phyloP scores from a whole-genome alignment of 2,329 filamentous ascomycete genomes.

The Exophiala spinifera region DNA sequence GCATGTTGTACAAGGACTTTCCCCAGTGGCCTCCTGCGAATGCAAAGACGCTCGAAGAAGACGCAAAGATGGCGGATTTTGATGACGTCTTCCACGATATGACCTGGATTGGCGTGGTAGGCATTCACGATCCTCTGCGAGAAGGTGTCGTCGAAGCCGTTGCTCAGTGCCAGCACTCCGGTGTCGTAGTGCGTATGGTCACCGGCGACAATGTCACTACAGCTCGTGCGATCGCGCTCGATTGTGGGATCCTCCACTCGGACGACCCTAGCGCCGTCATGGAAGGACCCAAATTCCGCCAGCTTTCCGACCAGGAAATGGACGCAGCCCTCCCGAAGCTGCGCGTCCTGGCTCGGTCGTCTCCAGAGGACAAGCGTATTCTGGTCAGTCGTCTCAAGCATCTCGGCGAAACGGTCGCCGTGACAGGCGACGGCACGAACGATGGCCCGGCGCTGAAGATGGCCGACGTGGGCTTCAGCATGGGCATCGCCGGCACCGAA shows the following conservation, averaged over 20 bases:
- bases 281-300: conserved; percentile 66
- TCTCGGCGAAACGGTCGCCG: conserved; percentile 61
- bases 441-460: conserved; percentile 64
- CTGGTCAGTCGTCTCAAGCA: conserved; percentile 60
- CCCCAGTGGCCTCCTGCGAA: conserved; percentile 63
- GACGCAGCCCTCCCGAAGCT: conserved; percentile 57
- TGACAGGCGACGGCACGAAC: conserved; percentile 65
- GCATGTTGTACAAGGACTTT: conserved; percentile 70
- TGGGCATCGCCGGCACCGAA: conserved; percentile 65
- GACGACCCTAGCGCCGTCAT: conserved; percentile 59
- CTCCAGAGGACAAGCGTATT: conserved; percentile 65
- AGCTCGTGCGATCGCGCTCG: conserved; percentile 67
- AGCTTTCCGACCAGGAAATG: conserved; percentile 59
- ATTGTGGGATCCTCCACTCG: conserved; percentile 64
- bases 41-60: conserved; percentile 57
- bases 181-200: conserved; percentile 71
- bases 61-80: conserved; percentile 62
- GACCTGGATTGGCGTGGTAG: conserved; percentile 69
- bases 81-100: conserved; percentile 68
- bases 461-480: conserved; percentile 66
- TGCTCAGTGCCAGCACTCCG: conserved; percentile 62
- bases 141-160: conserved; percentile 67
- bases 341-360: conserved; percentile 63
- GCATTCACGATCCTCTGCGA: conserved; percentile 71
- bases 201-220: conserved; percentile 71